A percentile compares a stretch with the other conserved stretches of the same genome.
Evolutionary conservation across 352 stramenopile genomes (phyloP).

Genomic region (Pythium phragmiticola): DNA sequence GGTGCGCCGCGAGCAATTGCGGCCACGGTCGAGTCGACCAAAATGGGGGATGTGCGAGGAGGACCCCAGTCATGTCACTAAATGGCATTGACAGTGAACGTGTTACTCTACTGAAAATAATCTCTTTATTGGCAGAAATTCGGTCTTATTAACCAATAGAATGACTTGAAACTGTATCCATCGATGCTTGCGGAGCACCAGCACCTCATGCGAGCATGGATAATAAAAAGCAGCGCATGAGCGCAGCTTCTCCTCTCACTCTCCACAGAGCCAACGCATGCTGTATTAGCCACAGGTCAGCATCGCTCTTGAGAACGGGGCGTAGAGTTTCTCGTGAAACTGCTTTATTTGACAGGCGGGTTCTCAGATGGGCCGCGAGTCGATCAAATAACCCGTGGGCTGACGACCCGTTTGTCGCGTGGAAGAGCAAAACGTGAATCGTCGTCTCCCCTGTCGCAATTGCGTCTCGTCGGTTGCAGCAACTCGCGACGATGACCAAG

Average conservation of each 20-base stretch:
- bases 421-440: slow-evolving; percentile 14
- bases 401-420: slow-evolving; percentile 5
- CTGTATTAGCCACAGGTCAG: too few species aligned
- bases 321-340: neutral
- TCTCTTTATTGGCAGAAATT: neutral
- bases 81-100: neutral
- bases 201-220: neutral
- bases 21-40: neutral
- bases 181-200: neutral
- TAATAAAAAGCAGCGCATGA: neutral
- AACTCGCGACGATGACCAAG: slow-evolving; percentile 17
- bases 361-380: neutral
- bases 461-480: slow-evolving; percentile 4
- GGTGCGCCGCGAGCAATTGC: neutral
- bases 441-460: slow-evolving; percentile 7
- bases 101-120: neutral
- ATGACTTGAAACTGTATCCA: neutral
- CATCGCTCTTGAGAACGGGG: too few species aligned
- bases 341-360: neutral
- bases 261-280: too few species aligned
- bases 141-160: neutral
- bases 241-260: too few species aligned
- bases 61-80: neutral
- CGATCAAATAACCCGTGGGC: neutral
- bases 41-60: neutral